A percentile compares a stretch with the other conserved stretches of the same genome.
Conservation (phyloP, 176 grass and related monocot genomes). For the Eragrostis curvula region DNA sequence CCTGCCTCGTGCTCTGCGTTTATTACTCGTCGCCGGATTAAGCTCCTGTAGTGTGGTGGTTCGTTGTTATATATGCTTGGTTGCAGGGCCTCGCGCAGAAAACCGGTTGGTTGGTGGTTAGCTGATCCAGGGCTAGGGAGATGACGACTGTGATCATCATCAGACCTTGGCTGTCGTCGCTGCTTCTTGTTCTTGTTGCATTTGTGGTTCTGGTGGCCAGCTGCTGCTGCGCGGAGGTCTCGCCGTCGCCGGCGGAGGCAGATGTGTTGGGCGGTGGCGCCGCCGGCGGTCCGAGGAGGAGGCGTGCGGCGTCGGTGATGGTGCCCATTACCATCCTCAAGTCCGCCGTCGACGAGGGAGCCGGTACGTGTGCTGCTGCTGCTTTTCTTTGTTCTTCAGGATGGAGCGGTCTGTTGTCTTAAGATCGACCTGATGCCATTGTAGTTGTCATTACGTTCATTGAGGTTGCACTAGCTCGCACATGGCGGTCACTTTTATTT, state of each 20-base stretch:
- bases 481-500: not conserved
- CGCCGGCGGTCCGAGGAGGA: constrained; percentile 6
- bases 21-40: not conserved
- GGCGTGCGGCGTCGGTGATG: constrained; percentile 35
- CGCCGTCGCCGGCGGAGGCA: not conserved
- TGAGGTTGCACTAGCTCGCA: too few species aligned
- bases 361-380: constrained; percentile 46
- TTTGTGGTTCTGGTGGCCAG: not conserved
- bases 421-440: not conserved
- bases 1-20: not conserved
- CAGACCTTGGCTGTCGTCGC: not conserved
- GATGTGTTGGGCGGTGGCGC: not conserved
- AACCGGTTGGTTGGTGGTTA: too few species aligned
- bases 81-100: not conserved
- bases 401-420: too few species aligned
- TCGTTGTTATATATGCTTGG: not conserved
- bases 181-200: not conserved
- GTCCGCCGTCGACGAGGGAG: constrained; percentile 59
- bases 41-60: too few species aligned
- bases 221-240: not conserved
- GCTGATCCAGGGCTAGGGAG: not conserved
- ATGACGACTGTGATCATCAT: not conserved
- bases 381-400: not conserved
- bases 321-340: constrained; percentile 70
- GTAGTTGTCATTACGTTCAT: too few species aligned